Conservation (phyloP, 352 stramenopile genomes). For the Pythium aristosporum region DNA sequence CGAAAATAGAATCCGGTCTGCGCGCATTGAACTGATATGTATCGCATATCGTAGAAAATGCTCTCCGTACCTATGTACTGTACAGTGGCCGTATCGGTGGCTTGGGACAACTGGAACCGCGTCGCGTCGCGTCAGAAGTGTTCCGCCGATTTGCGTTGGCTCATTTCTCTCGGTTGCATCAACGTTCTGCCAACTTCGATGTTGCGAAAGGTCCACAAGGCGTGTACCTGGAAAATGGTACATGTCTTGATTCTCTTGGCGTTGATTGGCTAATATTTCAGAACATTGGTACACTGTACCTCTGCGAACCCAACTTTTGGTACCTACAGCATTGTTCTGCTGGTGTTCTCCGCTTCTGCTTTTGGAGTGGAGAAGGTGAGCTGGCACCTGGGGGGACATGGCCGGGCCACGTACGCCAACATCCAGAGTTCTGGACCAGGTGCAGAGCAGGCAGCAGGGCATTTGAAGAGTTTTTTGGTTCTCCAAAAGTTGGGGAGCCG, state of each 20-base stretch:
- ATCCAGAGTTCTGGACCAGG: constrained; percentile 1
- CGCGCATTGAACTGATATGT: background rate
- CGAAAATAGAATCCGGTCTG: background rate
- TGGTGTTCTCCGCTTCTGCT: constrained; percentile 30
- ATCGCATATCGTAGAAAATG: background rate
- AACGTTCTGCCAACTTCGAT: constrained; percentile 13
- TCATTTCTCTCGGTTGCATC: background rate
- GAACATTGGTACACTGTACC: constrained; percentile 16
- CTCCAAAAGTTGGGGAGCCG: background rate
- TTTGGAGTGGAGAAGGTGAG: background rate
- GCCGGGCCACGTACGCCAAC: constrained; percentile 16
- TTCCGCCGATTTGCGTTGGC: constrained; percentile 9
- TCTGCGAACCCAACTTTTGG: background rate
- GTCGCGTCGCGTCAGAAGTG: constrained; percentile 1
- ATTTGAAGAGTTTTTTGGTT: background rate
- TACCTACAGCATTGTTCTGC: constrained; percentile 17
- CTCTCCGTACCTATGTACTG: no score
- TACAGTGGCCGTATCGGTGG: no score
- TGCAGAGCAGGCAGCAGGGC: background rate
- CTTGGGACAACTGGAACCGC: background rate
- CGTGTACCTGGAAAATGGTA: constrained; percentile 14
- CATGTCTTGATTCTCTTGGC: background rate
- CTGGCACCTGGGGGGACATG: background rate
- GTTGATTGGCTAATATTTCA: constrained; percentile 11
- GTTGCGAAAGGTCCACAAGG: constrained; percentile 14